Evolutionary conservation across 768 basidiomycete genomes (phyloP).

Genomic region (Kwoniella dejecticola): DNA sequence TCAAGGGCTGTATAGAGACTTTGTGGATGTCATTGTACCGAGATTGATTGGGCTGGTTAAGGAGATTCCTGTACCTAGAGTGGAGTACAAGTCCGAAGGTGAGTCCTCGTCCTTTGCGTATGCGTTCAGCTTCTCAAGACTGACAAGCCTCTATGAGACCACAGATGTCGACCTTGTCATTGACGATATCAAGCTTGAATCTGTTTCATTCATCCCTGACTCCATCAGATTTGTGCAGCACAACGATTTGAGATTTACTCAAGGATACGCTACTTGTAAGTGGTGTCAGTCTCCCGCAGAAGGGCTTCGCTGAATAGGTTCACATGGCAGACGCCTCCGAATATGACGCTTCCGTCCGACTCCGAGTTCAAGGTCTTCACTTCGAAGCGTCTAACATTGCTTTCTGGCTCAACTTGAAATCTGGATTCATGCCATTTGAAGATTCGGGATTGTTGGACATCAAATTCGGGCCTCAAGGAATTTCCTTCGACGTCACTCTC

Average conservation of each 20-base stretch:
- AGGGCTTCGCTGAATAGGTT: background rate
- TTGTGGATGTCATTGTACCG: constrained; percentile 56
- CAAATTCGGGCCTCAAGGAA: constrained; percentile 56
- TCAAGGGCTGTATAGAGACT: constrained; percentile 56
- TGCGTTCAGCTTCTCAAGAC: too few relatives aligned
- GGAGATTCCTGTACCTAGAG: constrained; percentile 57
- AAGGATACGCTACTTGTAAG: constrained; percentile 57
- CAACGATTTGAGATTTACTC: constrained; percentile 56
- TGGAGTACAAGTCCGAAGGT: constrained; percentile 57
- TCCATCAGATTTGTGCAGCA: constrained; percentile 56
- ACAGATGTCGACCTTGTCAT: constrained; percentile 54
- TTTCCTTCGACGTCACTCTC: constrained; percentile 56
- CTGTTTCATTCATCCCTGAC: constrained; percentile 57
- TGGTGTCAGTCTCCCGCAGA: background rate
- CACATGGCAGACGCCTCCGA: constrained; percentile 51
- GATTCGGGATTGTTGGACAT: constrained; percentile 57
- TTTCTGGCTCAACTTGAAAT: constrained; percentile 58
- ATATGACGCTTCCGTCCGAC: constrained; percentile 53
- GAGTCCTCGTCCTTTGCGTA: constrained; percentile 25
- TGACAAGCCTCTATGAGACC: too few relatives aligned
- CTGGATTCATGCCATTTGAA: constrained; percentile 54
- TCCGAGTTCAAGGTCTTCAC: constrained; percentile 56
- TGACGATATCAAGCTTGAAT: constrained; percentile 56
- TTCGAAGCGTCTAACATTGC: constrained; percentile 56
- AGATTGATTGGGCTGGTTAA: constrained; percentile 55